Evolutionary conservation across 192 early-diverging fungal genomes (phyloP).

Genomic region (Oehlia diaphana): DNA sequence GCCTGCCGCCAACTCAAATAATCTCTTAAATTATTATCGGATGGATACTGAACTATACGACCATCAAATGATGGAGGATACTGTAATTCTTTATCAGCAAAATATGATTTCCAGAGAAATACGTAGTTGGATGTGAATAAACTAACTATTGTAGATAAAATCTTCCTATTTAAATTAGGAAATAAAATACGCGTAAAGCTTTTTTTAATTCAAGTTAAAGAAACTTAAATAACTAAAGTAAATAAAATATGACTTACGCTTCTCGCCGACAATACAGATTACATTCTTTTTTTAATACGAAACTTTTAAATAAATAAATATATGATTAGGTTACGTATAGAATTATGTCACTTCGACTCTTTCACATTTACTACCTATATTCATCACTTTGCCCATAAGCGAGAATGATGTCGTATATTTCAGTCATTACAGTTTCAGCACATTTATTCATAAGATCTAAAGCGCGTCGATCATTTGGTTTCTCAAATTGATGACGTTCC

Average conservation of each 20-base stretch:
- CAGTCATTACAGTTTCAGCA: slow-evolving; percentile 77
- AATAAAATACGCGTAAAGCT: background rate
- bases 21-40: slow-evolving; percentile 78
- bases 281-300: slow-evolving; percentile 65
- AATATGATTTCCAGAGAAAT: slow-evolving; percentile 76
- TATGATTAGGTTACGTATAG: background rate
- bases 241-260: slow-evolving; percentile 38
- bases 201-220: background rate
- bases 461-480: slow-evolving; percentile 78
- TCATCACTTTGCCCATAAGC: slow-evolving; percentile 96
- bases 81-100: slow-evolving; percentile 60
- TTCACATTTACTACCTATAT: slow-evolving; percentile 52
- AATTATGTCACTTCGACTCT: background rate
- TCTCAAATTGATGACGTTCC: slow-evolving; percentile 66
- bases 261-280: slow-evolving; percentile 74
- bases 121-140: slow-evolving; percentile 88
- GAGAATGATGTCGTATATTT: slow-evolving; percentile 75
- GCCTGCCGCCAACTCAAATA: slow-evolving; percentile 95
- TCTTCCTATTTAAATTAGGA: slow-evolving; percentile 57
- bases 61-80: slow-evolving; percentile 92
- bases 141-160: slow-evolving; percentile 78
- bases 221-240: no score
- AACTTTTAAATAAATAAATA: slow-evolving; percentile 44
- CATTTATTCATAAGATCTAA: slow-evolving; percentile 83
- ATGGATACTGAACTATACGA: slow-evolving; percentile 86